phyloP scores from a whole-genome alignment of 129 eudicot genomes.

The Helianthus annuus region HanXRQr2.0-SUNRISE NC_035437.2:59157526-59158025 shows the following conservation, averaged over 20 bases:
- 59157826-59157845: constrained; percentile 72
- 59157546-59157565: constrained; percentile 75
- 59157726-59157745: constrained; percentile 75
- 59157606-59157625: constrained; percentile 80
- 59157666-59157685: constrained; percentile 93
- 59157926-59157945: constrained; percentile 71
- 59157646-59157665: constrained; percentile 81
- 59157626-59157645: constrained; percentile 98
- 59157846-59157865: constrained; percentile 87
- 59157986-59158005: constrained; percentile 55
- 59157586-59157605: constrained; percentile 81
- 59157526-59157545: constrained; percentile 95
- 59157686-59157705: constrained; percentile 96
- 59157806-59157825: constrained; percentile 69
- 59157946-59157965: constrained; percentile 61
- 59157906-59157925: constrained; percentile 74
- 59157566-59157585: constrained; percentile 28
- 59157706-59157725: constrained; percentile 94
- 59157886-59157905: constrained; percentile 69
- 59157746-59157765: constrained; percentile 79
- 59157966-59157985: constrained; percentile 16
- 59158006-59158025: constrained; percentile 69
- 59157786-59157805: constrained; percentile 86
- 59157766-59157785: constrained; percentile 94
- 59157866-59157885: constrained; percentile 82